Evolutionary conservation across 352 stramenopile species (phyloP).

Genomic region (Phytophthora cactorum): DNA sequence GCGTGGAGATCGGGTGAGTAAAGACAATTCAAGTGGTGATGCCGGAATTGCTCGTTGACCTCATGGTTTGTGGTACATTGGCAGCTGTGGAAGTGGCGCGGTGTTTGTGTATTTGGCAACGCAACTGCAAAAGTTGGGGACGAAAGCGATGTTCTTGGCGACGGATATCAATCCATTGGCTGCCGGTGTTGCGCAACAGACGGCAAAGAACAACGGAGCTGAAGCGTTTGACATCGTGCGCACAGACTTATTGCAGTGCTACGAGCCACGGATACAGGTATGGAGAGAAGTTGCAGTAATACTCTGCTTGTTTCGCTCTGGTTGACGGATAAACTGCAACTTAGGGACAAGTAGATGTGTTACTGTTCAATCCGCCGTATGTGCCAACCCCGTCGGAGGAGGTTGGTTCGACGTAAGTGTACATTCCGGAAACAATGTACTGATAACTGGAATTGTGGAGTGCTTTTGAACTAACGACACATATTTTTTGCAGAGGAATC

Average conservation of each 20-base stretch:
- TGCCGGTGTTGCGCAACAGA: slow-evolving; percentile 79
- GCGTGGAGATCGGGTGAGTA: slow-evolving; percentile 89
- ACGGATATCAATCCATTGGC: slow-evolving; percentile 96
- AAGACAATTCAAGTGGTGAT: not conserved
- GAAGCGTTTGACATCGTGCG: slow-evolving; percentile 76
- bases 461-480: not conserved
- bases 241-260: slow-evolving; percentile 86
- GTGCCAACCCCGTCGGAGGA: slow-evolving; percentile 97
- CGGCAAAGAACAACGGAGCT: slow-evolving; percentile 85
- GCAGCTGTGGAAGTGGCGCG: slow-evolving; percentile 63
- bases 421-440: not conserved
- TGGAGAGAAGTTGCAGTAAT: not conserved
- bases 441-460: not conserved
- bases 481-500: slow-evolving; percentile 79
- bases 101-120: slow-evolving; percentile 82
- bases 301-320: not conserved
- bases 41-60: too few species aligned
- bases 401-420: slow-evolving; percentile 87
- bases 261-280: slow-evolving; percentile 62
- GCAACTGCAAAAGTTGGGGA: slow-evolving; percentile 73
- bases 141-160: slow-evolving; percentile 66
- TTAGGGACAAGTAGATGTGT: slow-evolving; percentile 87
- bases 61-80: not conserved
- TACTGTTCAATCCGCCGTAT: slow-evolving; percentile 99
- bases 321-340: not conserved